Evolutionary conservation across 208 protist genomes (phyloP).

Genomic region (Spongospora subterranea): DNA sequence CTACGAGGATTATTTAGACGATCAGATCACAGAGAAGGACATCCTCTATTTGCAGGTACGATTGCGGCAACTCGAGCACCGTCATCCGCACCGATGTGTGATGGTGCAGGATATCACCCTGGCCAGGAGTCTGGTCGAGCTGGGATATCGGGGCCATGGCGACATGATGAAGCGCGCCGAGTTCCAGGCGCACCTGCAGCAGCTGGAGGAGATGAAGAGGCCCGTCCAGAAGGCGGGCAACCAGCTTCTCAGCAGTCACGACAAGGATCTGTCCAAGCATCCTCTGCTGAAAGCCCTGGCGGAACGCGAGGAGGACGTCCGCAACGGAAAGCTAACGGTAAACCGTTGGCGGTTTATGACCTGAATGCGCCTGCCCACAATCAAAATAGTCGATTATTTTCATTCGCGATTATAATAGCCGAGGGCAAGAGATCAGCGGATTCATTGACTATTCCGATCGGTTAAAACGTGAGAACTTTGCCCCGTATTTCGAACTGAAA

Average conservation of each 20-base stretch:
- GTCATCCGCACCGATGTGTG: slow-evolving; percentile 63
- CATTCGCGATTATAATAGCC: slow-evolving; percentile 86
- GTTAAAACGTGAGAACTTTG: slow-evolving; percentile 87
- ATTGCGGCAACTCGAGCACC: not conserved
- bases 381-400: slow-evolving; percentile 89
- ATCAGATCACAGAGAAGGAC: slow-evolving; percentile 76
- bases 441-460: slow-evolving; percentile 97
- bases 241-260: slow-evolving; percentile 79
- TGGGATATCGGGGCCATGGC: slow-evolving; percentile 88
- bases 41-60: slow-evolving; percentile 78
- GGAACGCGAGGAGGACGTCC: slow-evolving; percentile 68
- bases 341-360: not conserved
- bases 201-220: slow-evolving; percentile 60
- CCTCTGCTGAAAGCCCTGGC: slow-evolving; percentile 91
- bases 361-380: not conserved
- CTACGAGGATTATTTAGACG: slow-evolving; percentile 83
- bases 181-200: slow-evolving; percentile 77
- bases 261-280: slow-evolving; percentile 82
- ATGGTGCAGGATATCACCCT: slow-evolving; percentile 85
- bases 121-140: slow-evolving; percentile 91
- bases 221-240: slow-evolving; percentile 34
- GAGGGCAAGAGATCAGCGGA: slow-evolving; percentile 93
- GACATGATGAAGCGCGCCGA: slow-evolving; percentile 81
- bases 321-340: slow-evolving; percentile 67
- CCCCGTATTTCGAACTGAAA: slow-evolving; percentile 72